phyloP scores from a whole-genome alignment of 2,329 filamentous ascomycete genomes.

The Pestalotiopsis fici region DNA sequence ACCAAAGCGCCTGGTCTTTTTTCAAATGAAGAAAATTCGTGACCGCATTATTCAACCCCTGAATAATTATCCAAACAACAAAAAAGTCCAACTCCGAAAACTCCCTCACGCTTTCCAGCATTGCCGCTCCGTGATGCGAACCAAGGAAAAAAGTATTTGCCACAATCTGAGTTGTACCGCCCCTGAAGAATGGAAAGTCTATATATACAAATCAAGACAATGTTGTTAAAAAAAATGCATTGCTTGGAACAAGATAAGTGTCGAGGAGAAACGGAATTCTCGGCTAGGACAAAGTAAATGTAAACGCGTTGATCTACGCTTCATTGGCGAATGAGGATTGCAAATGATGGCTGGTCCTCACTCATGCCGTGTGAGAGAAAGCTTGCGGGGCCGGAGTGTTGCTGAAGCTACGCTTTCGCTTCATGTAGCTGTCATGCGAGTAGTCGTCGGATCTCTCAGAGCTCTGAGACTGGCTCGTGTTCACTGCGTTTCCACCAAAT shows the following conservation, averaged over 20 bases:
- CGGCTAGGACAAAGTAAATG: not conserved
- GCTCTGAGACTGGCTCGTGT: conserved; percentile 24
- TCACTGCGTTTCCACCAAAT: conserved; percentile 39
- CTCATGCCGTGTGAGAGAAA: conserved; percentile 26
- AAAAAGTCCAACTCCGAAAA: not conserved
- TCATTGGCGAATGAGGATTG: not conserved
- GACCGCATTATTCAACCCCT: not conserved
- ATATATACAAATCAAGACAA: conserved; percentile 23
- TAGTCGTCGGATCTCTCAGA: conserved; percentile 30
- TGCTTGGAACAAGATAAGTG: conserved; percentile 16
- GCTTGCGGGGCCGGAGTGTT: conserved; percentile 19
- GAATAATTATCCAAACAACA: not conserved
- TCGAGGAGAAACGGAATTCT: conserved; percentile 1
- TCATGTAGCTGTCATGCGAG: conserved; percentile 26
- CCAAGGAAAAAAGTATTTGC: conserved; percentile 12
- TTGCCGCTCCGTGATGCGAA: conserved; percentile 20
- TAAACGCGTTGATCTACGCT: not conserved
- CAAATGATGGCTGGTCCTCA: conserved; percentile 2
- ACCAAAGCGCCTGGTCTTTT: not conserved
- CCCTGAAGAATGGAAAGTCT: conserved; percentile 16
- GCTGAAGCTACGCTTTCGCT: conserved; percentile 32
- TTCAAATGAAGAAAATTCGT: not conserved
- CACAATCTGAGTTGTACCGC: conserved; percentile 12
- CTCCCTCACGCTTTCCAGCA: conserved; percentile 9
- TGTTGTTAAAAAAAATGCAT: conserved; percentile 16